These are phyloP conservation scores for Schrenkiella parvula DNA, from an alignment of 345 rosid species.

Conservation along the genomic window DNA sequence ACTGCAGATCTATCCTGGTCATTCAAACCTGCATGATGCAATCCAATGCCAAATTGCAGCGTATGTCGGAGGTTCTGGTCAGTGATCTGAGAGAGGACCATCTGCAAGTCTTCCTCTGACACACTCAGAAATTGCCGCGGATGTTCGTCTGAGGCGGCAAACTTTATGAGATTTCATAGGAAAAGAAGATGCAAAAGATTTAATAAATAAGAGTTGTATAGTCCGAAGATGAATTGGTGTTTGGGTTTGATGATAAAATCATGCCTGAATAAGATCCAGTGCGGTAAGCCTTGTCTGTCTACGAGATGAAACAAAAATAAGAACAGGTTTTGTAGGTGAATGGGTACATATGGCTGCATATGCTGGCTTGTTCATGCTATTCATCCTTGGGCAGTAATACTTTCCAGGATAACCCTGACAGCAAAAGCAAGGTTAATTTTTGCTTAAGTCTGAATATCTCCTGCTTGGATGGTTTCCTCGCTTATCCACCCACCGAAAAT, in stretches of 20 bases:
- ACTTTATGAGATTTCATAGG: slow-evolving; percentile 50
- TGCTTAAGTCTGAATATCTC: not conserved
- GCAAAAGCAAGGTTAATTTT: slow-evolving; percentile 17
- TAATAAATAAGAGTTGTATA: not conserved
- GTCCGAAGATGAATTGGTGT: not conserved
- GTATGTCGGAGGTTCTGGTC: slow-evolving; percentile 96
- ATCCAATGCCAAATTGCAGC: slow-evolving; percentile 92
- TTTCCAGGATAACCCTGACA: slow-evolving; percentile 97
- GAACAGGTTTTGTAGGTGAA: slow-evolving; percentile 94
- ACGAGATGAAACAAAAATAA: slow-evolving; percentile 96
- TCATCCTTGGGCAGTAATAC: slow-evolving; percentile 92
- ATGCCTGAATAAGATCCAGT: slow-evolving; percentile 92
- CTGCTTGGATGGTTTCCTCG: slow-evolving; percentile 6
- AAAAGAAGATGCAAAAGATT: slow-evolving; percentile 7
- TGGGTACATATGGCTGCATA: slow-evolving; percentile 98
- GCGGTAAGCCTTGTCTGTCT: slow-evolving; percentile 99
- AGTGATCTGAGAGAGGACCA: slow-evolving; percentile 89
- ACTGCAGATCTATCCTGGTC: slow-evolving; percentile 91
- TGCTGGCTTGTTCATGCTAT: slow-evolving; percentile 97
- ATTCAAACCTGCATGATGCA: slow-evolving; percentile 96
- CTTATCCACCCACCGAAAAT: slow-evolving; percentile 5
- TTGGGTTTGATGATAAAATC: slow-evolving; percentile 22
- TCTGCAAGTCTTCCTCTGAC: slow-evolving; percentile 84
- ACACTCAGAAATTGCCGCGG: slow-evolving; percentile 84
- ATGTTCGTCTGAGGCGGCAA: slow-evolving; percentile 94